These are phyloP conservation scores for Silene latifolia DNA, from an alignment of 148 eudicot species.

Conservation along the genomic window DNA sequence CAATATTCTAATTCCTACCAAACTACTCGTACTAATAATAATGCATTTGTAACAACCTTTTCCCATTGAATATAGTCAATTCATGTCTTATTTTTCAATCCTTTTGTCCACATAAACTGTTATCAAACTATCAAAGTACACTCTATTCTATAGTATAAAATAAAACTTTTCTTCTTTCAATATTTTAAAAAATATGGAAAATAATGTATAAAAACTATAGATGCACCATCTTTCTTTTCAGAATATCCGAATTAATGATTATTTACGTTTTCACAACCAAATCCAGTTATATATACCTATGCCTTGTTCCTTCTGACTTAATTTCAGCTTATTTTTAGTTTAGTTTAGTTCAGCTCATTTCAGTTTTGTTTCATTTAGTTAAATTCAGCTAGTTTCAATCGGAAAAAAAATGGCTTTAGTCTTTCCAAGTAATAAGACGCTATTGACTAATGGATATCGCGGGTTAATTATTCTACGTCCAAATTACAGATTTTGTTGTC, in stretches of 20 bases:
- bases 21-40: conserved; percentile 6
- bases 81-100: not conserved
- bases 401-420: too few relatives aligned
- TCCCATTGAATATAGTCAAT: not conserved
- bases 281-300: too few relatives aligned
- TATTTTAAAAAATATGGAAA: not conserved
- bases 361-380: too few relatives aligned
- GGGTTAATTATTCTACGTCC: too few relatives aligned
- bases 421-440: too few relatives aligned
- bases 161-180: not conserved
- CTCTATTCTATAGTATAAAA: not conserved
- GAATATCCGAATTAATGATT: not conserved
- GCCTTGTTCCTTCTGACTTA: too few relatives aligned
- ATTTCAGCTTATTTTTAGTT: too few relatives aligned
- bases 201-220: not conserved
- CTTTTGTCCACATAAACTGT: not conserved
- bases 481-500: too few relatives aligned
- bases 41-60: conserved; percentile 8
- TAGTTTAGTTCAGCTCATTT: too few relatives aligned
- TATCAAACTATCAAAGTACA: not conserved
- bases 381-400: too few relatives aligned
- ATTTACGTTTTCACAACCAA: not conserved
- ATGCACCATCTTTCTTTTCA: not conserved
- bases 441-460: too few relatives aligned
- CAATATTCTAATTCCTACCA: conserved; percentile 11